Base-by-base conservation (phyloP, 495 filamentous ascomycete species). In the Penicillium macrosclerotiorum region DNA sequence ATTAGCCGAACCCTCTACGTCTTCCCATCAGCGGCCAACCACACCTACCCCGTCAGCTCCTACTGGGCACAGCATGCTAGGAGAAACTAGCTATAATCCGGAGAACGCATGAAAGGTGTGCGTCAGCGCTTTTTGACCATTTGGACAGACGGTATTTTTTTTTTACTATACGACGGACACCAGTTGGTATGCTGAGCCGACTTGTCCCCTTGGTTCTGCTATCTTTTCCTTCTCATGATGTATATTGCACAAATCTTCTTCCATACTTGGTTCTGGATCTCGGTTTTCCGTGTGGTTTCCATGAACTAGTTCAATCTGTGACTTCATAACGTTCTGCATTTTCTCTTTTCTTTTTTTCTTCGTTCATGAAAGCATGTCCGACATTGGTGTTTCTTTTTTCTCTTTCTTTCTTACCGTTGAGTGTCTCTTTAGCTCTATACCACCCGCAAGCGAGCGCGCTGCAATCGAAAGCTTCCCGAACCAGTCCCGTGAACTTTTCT, bases 81-180 rank as follows among this genome's bases (percentile, higher is more conserved):
- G 84, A 12, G 83, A 84, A 61, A 88, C 84, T 20, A 81, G 64
- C 47, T 88, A 86, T 55, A 80, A 78, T 19, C 84, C 84, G 5
- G 84, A 88, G 36, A 69, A 79, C 42, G 79, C 68, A 59, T 69
- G 68, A 67, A 27, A 7, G 38, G 26, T 26, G 16, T 26, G 67
- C 8, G 8, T 49, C 11, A 7, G 34, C 14, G 22, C 2, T 18
- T 5, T 30, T 49, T 35, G 30, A 26, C 33, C 7, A 4, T 29
- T 53, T 54, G 47, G 45, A 55, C 52, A 55, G 51, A 55, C 26
- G 24, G 29, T n/a, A 31, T 24, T 31, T n/a, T n/a, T n/a, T n/a
- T n/a, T n/a, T n/a, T n/a, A n/a, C n/a, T n/a, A n/a, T n/a, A n/a
- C n/a, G n/a, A n/a, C n/a, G n/a, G n/a, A n/a, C n/a, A n/a, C n/a